Evolutionary conservation across 768 basidiomycete genomes (phyloP), one percentile per base, ranked within the genome.

Genomic region (Russula emetica): DNA sequence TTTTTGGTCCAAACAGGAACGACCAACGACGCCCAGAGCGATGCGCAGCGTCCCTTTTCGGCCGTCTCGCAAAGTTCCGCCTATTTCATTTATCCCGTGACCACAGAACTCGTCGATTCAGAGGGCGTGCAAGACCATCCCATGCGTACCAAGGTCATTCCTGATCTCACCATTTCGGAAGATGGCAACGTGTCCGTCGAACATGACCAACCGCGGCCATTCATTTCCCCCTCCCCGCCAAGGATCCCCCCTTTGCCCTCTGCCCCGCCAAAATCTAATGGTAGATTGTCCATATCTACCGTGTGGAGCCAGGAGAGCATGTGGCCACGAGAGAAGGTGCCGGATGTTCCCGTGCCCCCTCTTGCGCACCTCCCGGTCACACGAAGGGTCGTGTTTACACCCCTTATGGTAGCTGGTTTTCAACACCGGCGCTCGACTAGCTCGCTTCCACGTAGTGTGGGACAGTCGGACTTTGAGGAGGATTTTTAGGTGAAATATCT

Each of bases 231-330:
- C 11, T 5, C 53, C 14, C 58, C 30, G 28, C 47, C 58, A 26
- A 49, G 22, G n/a, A 32, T 26, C 11, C 34, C 8, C 26, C 58
- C 28, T 50, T 16, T 40, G 18, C 58, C 52, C n/a, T 53, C 53
- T 18, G 20, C 49, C 26, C 54, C 49, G 14, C 53, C 13, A 30
- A 50, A 32, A 3, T 14, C 54, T 1, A 28, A 22, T 18, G 26
- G 49, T 9, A 61, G 60, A 52, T 11, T 52, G 18, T 65, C 64
- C 44, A 36, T 61, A 14, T 61, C 64, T 34, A 65, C 64, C 1
- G 50, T 61, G 18, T 65, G 64, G 59, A 65, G 59, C 53, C 64
- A 61, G 44, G 64, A 65, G 30, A 65, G 64, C 60, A 61, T 56
- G 59, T 61, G 59, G 64, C 55, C 55, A 10, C 59, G 38, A 38